Evolutionary conservation across 257 asterid genomes (phyloP).

Genomic region (Fraxinus excelsior): DNA sequence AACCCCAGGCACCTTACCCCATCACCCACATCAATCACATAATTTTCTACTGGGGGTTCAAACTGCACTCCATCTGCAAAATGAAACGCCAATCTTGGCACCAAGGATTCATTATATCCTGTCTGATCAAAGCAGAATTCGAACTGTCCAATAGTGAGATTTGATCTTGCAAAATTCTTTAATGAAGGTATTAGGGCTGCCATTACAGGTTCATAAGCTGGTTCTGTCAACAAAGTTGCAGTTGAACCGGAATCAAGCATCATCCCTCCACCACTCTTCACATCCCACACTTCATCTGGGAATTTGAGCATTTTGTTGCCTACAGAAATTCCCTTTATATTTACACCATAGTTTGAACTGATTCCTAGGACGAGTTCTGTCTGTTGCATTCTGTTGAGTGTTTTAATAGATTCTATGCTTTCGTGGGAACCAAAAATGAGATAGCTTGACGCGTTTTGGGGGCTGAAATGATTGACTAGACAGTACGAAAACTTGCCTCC

Average conservation of each 20-base stretch:
- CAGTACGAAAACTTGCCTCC: constrained; percentile 67
- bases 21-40: constrained; percentile 50
- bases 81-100: constrained; percentile 55
- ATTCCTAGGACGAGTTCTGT: constrained; percentile 50
- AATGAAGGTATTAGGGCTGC: constrained; percentile 35
- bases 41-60: constrained; percentile 60
- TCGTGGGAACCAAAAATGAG: constrained; percentile 45
- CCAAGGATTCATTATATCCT: constrained; percentile 39
- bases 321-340: constrained; percentile 49
- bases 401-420: neutral
- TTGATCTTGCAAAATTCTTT: constrained; percentile 20
- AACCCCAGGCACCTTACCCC: constrained; percentile 59
- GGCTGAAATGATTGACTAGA: constrained; percentile 57
- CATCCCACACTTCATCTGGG: constrained; percentile 45
- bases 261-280: constrained; percentile 40
- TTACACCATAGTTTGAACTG: constrained; percentile 38
- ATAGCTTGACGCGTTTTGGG: constrained; percentile 45
- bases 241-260: constrained; percentile 59
- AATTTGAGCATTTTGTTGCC: constrained; percentile 42
- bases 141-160: constrained; percentile 39
- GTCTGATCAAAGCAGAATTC: constrained; percentile 55
- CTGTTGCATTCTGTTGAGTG: constrained; percentile 31
- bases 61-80: constrained; percentile 51
- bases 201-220: constrained; percentile 48
- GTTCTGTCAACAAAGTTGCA: constrained; percentile 41